Evolutionary conservation across 768 basidiomycete species (phyloP), one percentile per base, ranked within the genome.

Genomic region (Boletus speciosus): DNA sequence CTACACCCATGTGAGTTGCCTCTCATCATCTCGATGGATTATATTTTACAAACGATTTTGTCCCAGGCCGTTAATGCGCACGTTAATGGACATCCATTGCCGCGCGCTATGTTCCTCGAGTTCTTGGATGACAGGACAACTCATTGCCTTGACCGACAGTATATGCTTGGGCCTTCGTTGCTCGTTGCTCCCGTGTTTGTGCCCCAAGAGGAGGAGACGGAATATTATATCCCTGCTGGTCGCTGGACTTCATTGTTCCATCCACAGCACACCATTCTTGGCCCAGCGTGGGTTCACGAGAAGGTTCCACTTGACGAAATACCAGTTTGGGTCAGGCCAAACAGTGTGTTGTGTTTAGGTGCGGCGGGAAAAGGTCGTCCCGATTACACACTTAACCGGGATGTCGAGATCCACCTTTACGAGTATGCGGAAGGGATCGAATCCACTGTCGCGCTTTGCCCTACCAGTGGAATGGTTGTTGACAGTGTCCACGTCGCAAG

Each of bases 41-140:
- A 15, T 41, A 14, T 4, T 40, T 59, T 34, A 51, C 34, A 6
- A 31, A 37, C 14, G 36, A 31, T 23, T 38, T n/a, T 16, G 31
- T 49, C 1, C 34, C 56, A 83, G 82, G 80, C 83, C 6, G 74
- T 82, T 8, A 63, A 81, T 62, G 79, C 81, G 5, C 73, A 77
- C 59, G 43, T 65, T 19, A 76, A 73, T 37, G 84, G 84, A 1
- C 77, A 81, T 59, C 84, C 84, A 4, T 56, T 84, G 32, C 79
- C 79, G 61, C 77, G 84, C 15, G 82, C 84, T 10, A 85, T 85
- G 84, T 84, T 86, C 73, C 56, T 85, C 51, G 82, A 85, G 58
- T 86, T 85, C 66, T 71, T 73, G 14, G 75, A 77, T 15, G 84
- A 86, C 61, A 74, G 79, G 50, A 83, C 78, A 31, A 80, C 82